Percentiles rank a stretch among this genome's conserved stretches.
Evolutionary conservation across 2,329 filamentous ascomycete genomes (phyloP).

Genomic region (Drechmeria coniospora): DNA sequence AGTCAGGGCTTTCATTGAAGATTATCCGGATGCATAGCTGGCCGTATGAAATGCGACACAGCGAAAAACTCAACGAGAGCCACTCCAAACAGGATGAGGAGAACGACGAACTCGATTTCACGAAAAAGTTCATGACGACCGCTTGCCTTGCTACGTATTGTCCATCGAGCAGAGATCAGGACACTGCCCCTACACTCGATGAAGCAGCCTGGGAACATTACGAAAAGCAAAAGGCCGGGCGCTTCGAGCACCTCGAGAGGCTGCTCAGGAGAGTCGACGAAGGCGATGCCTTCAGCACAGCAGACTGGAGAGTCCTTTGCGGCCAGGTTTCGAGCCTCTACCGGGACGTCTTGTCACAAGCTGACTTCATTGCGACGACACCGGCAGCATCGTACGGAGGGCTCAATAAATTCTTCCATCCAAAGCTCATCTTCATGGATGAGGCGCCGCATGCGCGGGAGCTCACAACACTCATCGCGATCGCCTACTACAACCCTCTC

Average conservation of each 20-base stretch:
- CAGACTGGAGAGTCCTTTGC: constrained; percentile 15
- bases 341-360: constrained; percentile 17
- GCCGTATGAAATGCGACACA: constrained; percentile 20
- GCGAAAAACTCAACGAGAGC: constrained; percentile 12
- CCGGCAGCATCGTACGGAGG: constrained; percentile 24
- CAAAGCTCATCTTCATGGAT: constrained; percentile 75
- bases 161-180: constrained; percentile 4
- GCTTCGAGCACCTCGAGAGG: constrained; percentile 19
- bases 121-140: constrained; percentile 17
- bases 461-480: constrained; percentile 26
- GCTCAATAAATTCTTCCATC: constrained; percentile 45
- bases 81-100: background rate
- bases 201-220: constrained; percentile 27
- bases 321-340: constrained; percentile 21
- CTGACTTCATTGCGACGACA: constrained; percentile 30
- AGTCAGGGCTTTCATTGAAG: constrained; percentile 16
- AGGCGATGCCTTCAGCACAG: constrained; percentile 11
- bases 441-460: constrained; percentile 39
- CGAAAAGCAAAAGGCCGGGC: constrained; percentile 13
- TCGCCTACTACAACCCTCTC: constrained; percentile 25
- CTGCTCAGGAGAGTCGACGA: constrained; percentile 19
- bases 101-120: constrained; percentile 14
- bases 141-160: constrained; percentile 9
- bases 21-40: constrained; percentile 26
- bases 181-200: constrained; percentile 23